Evolutionary conservation across 2,329 filamentous ascomycete genomes (phyloP), one percentile per base, ranked within the genome.

Genomic region (Erysiphe pulchra): DNA sequence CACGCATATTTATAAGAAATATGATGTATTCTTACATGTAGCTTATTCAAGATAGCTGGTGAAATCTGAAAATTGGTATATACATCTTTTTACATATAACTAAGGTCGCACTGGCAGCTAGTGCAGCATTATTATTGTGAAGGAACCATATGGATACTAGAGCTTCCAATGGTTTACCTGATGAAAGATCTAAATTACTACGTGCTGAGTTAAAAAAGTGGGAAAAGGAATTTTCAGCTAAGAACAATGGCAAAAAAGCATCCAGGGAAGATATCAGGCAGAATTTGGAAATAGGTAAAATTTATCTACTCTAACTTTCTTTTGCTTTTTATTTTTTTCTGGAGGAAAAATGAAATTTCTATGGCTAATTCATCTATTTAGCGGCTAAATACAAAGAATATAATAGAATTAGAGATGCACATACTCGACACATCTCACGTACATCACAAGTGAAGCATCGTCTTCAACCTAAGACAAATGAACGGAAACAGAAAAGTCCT

Each of bases 201-300:
- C 71, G 78, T n/a, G 62, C 65, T 34, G 74, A 81, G 50, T 63
- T 87, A 42, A 87, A 87, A 61, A 60, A 61, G 51, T 90, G 80
- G 75, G 82, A 90, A 57, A 73, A 65, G 50, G 63, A 70, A 7
- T 87, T 81, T 65, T 69, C 71, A 6, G 63, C 63, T 20, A 59
- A 64, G 14, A 69, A 86, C 55, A 64, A 62, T 31, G 80, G 80
- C 44, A 69, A 67, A 50, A 86, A 84, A 63, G 77, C 81, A 4
- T 65, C 68, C 44, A 70, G 79, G 47, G 70, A 75, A n/a, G 80
- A 84, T 55, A 85, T 87, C 64, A 85, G 83, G 61, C 67, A 69
- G 45, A 75, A 82, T 53, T 67, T 71, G 7, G 68, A 70, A 0
- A 84, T 86, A 54, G 77, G 80, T 83, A 69, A 32, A n/a, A 4